phyloP scores from a whole-genome alignment of 2,329 filamentous ascomycete genomes.

The Fusarium sp. region DNA sequence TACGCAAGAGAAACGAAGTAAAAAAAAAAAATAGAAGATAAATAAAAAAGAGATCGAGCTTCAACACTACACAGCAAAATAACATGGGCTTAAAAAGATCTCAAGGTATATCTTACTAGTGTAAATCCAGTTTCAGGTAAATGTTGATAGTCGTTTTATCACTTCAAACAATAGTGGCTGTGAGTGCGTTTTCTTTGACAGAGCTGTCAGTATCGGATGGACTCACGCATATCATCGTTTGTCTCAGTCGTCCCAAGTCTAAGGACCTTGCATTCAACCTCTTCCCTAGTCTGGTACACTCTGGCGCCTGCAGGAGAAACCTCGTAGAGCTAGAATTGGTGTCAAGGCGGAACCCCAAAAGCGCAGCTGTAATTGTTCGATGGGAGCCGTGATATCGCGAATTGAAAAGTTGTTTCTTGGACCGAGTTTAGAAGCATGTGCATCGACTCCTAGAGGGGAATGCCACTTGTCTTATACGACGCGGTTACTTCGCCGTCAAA shows the following conservation, averaged over 20 bases:
- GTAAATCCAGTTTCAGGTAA: background rate
- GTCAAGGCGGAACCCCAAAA: background rate
- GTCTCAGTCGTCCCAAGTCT: conserved; percentile 33
- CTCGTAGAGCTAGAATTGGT: conserved; percentile 5
- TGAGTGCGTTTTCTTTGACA: conserved; percentile 13
- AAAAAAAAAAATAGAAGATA: background rate
- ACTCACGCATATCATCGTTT: conserved; percentile 28
- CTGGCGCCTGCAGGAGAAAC: conserved; percentile 22
- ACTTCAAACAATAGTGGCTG: conserved; percentile 13
- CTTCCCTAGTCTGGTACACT: conserved; percentile 24
- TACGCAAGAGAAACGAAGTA: conserved; percentile 5
- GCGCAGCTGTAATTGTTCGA: background rate
- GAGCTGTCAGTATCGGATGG: conserved; percentile 27
- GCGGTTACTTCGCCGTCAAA: conserved; percentile 11
- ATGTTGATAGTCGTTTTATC: background rate
- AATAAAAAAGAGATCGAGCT: background rate
- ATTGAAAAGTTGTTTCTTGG: background rate
- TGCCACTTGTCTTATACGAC: conserved; percentile 38
- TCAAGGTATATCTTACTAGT: conserved; percentile 12
- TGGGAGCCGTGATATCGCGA: background rate
- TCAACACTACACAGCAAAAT: background rate
- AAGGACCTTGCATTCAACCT: conserved; percentile 23
- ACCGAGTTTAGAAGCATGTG: conserved; percentile 2
- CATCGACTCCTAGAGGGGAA: conserved; percentile 22
- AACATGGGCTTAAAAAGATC: background rate